phyloP scores from a whole-genome alignment of 352 stramenopile species.

The Phytopythium aichiense region DNA sequence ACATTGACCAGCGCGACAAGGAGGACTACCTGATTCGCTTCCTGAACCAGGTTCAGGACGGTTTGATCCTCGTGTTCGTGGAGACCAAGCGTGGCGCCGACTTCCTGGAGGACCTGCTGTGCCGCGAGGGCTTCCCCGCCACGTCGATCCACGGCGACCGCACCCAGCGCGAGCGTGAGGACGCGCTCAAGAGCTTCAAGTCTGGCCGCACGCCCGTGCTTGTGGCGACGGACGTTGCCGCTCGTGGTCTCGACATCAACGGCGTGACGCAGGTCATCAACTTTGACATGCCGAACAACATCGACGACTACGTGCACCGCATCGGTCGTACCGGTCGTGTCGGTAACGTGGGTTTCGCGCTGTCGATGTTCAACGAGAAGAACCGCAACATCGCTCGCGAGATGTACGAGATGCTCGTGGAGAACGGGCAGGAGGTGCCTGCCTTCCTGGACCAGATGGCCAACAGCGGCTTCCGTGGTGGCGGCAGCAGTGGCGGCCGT shows the following conservation, averaged over 20 bases:
- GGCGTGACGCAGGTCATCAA: conserved; percentile 97
- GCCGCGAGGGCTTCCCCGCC: conserved; percentile 86
- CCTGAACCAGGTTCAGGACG: conserved; percentile 90
- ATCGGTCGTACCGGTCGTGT: conserved; percentile 99
- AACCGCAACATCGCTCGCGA: conserved; percentile 97
- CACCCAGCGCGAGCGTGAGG: conserved; percentile 93
- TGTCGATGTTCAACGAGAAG: conserved; percentile 99
- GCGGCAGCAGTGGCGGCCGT: conserved; percentile 43
- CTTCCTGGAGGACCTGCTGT: conserved; percentile 95
- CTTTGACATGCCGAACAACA: conserved; percentile 98
- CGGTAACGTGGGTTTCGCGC: conserved; percentile 95
- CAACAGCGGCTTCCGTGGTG: conserved; percentile 67
- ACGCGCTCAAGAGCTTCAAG: conserved; percentile 91
- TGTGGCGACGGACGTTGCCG: conserved; percentile 98
- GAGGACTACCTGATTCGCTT: conserved; percentile 95
- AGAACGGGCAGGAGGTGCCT: conserved; percentile 95
- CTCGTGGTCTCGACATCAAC: conserved; percentile 98
- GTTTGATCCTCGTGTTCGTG: conserved; percentile 97
- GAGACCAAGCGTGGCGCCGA: conserved; percentile 98
- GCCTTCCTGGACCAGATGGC: conserved; percentile 94
- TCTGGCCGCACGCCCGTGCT: conserved; percentile 91
- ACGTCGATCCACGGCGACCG: conserved; percentile 98
- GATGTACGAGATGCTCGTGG: conserved; percentile 95
- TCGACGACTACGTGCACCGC: conserved; percentile 99
- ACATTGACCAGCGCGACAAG: conserved; percentile 97